Evolutionary conservation across 129 eudicot species (phyloP), one percentile per base, ranked within the genome.

Genomic region (Tagetes erecta): DNA sequence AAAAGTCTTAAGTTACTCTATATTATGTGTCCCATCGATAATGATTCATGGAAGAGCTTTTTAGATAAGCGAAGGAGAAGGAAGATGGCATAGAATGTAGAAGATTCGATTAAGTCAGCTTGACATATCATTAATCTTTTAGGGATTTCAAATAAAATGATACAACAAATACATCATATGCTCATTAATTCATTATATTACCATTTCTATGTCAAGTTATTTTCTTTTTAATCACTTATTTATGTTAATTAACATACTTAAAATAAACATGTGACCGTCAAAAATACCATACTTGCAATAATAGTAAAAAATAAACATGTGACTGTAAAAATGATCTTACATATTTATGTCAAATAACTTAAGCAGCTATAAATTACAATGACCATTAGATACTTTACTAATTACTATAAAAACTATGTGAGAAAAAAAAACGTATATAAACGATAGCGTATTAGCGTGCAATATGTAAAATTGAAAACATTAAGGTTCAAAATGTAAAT

Each of bases 401-500:
- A 38, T 38, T 37, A 62, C 9, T 3, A 51, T 3, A 8, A 53
- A 55, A 45, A 40, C 13, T 33, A 20, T 35, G 12, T 38, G 53
- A 8, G 6, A 39, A 50, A 62, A 62, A 34, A 10, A 7, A 45
- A 51, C 2, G 2, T 45, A 70, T 38, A 38, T n/a, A 39, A 78
- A 78, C 39, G n/a, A n/a, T 4, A 5, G 59, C 51, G 67, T 13
- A 67, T 8, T 4, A 5, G 59, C 51, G 67, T 13, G 68, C 4
- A 7, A 69, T 60, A 14, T 62, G 73, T 64, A 52, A 64, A 64
- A 1, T 8, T 1, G 3, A 64, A 81, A 81, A 70, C 33, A 46
- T 3, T 67, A 47, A 38, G 5, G 46, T 42, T 4, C 3, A 71
- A 63, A 53, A 20, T 37, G 66, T 64, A 79, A 71, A 72, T 72